Evolutionary conservation across 2,329 filamentous ascomycete genomes (phyloP), one percentile per base, ranked within the genome.

Genomic region (Dichotomopilus funicola): DNA sequence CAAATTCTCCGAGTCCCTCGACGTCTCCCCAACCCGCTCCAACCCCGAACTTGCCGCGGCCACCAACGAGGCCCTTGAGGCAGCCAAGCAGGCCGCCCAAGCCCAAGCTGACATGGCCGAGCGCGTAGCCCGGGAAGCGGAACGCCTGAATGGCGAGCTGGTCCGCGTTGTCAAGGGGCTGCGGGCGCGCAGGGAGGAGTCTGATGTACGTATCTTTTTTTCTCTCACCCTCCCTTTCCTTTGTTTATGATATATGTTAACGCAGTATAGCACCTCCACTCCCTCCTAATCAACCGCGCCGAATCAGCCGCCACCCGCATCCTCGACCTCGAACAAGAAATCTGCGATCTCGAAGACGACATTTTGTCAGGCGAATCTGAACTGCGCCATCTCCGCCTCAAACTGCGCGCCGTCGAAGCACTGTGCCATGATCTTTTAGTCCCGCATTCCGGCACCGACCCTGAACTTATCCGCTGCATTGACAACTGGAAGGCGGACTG

Each of bases 401-500:
- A 81, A 64, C 74, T 85, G 59, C 81, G 83, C 61, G 81, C 79
- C 27, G 77, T 86, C 61, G 81, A 86, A 71, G 77, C 83, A 13
- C 79, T 82, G 61, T 77, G 78, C 65, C 72, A 72, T 38, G 67
- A 68, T 59, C 73, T 4, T 11, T 33, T 7, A 6, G 44, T 75
- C 57, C 67, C 77, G n/a, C 67, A 55, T 73, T 74, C 73, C 44
- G 75, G 76, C 54, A 73, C 73, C 1, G 79, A 84, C 65, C 72
- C 74, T 34, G 81, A 84, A 57, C 75, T 86, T 37, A 72, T 77
- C 58, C 75, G 78, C 59, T 82, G 80, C 66, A 84, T 86, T 60
- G 71, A 75, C 56, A 76, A 76, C 59, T 86, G 83, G 78, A 85
- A 83, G 67, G 68, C 77, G 36, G 82, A 85, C 63, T 86, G 81